Evolutionary conservation across 2,329 filamentous ascomycete species (phyloP).

Genomic region (Salinomyces thailandicus): DNA sequence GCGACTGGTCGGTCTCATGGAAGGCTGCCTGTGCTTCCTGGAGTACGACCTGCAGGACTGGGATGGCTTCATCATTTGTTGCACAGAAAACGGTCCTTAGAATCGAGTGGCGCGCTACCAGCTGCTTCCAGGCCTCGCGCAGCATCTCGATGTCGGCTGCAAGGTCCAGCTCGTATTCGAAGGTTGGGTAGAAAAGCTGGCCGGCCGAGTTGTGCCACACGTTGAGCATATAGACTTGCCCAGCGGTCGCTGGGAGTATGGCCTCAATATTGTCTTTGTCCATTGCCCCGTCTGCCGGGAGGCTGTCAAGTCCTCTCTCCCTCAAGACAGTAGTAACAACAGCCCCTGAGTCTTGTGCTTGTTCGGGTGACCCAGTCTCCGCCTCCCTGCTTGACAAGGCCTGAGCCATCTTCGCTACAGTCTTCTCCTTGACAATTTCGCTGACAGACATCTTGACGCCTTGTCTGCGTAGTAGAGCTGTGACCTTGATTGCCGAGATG

Average conservation of each 20-base stretch:
- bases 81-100: constrained; percentile 58
- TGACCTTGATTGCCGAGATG: constrained; percentile 80
- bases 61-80: constrained; percentile 36
- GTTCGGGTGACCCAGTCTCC: background rate
- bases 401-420: constrained; percentile 53
- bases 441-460: constrained; percentile 56
- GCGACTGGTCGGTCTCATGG: constrained; percentile 11
- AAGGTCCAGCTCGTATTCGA: constrained; percentile 46
- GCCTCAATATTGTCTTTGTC: constrained; percentile 39
- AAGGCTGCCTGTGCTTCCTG: constrained; percentile 30
- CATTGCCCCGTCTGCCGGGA: constrained; percentile 26
- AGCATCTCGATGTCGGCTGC: constrained; percentile 36
- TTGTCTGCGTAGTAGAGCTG: constrained; percentile 55
- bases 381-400: constrained; percentile 13
- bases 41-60: constrained; percentile 55
- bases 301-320: constrained; percentile 4
- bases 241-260: constrained; percentile 59
- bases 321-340: constrained; percentile 10
- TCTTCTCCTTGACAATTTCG: constrained; percentile 57
- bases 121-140: constrained; percentile 48
- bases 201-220: constrained; percentile 61
- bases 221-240: constrained; percentile 71
- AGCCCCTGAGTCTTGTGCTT: constrained; percentile 27
- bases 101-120: constrained; percentile 50
- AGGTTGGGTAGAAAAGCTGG: constrained; percentile 61